Percentiles rank a stretch among this genome's conserved stretches.
These are phyloP conservation scores for Xanthoconium stramineum DNA, from an alignment of 768 basidiomycete genomes.

Conservation along the genomic window DNA sequence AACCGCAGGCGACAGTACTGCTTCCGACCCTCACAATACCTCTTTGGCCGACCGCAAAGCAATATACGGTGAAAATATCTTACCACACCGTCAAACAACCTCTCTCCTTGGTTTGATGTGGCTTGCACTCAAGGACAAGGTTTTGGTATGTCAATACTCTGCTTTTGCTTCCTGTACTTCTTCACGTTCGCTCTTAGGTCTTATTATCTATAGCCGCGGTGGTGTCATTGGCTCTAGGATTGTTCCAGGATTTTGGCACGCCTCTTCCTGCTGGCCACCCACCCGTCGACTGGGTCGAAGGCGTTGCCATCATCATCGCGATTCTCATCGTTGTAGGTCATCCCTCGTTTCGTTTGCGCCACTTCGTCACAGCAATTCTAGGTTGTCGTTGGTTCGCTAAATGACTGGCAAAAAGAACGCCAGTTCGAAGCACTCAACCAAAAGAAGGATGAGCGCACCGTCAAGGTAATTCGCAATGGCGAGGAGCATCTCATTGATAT, in stretches of 20 bases:
- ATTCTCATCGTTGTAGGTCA: constrained; percentile 66
- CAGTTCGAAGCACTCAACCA: constrained; percentile 92
- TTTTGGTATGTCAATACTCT: constrained; percentile 54
- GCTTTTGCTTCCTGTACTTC: not conserved
- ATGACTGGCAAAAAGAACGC: constrained; percentile 98
- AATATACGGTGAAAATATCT: constrained; percentile 72
- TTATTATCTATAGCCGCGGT: constrained; percentile 89
- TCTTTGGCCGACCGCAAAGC: constrained; percentile 57
- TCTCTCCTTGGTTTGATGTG: constrained; percentile 76
- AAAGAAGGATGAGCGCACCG: constrained; percentile 90
- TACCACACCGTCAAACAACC: constrained; percentile 70
- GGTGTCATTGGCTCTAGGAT: constrained; percentile 87
- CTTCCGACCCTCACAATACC: constrained; percentile 30
- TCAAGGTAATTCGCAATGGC: constrained; percentile 78
- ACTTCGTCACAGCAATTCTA: constrained; percentile 24
- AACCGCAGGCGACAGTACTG: not conserved
- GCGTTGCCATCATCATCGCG: constrained; percentile 76
- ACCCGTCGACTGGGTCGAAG: constrained; percentile 97
- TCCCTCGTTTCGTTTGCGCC: not conserved
- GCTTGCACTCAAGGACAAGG: constrained; percentile 86
- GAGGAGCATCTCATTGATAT: constrained; percentile 73
- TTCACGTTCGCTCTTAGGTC: constrained; percentile 47
- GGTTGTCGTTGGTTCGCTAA: constrained; percentile 89
- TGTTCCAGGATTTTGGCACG: constrained; percentile 90
- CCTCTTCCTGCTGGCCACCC: constrained; percentile 57